Base-by-base conservation (phyloP, 1,139 yeast genomes). In the Sugiyamaella castrensis region DNA sequence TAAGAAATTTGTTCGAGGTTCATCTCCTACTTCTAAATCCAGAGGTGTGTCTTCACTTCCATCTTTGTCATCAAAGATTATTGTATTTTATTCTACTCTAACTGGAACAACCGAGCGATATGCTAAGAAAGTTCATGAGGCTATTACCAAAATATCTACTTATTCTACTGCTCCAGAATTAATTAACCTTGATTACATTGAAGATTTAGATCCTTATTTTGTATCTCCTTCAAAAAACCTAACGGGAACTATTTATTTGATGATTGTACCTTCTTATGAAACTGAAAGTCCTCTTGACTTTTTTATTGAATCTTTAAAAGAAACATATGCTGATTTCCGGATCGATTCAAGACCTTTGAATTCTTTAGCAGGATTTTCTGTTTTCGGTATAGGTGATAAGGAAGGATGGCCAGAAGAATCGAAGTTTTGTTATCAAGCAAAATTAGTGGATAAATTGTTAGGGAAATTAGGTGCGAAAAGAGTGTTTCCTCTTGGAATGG, bases 211-310 rank as follows among this genome's bases (percentile, higher is more conserved):
- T 61, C 85, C 86, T 52, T 89, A 80, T 66, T 89, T 89, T 66
- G 73, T 87, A 41, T 75, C 80, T 42, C 81, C 84, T 11, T 69
- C 68, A 7, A 70, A 73, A 34, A 49, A 45, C 8, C 42, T 46
- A 45, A 49, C 54, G 31, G 55, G 56, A 27, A 42, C 58, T 19
- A 73, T 80, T 39, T 89, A 87, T 61, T 64, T 91, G 24, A 60
- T 89, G 55, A 87, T 89, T 12, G 72, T 89, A 28, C 98, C 98
- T 1, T 87, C 96, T 0, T 89, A 89, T 64, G 97, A 88, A 59
- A 86, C 91, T 0, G 97, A 89, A 66, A 86, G 95, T 1, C 96
- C 97, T 9, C 76, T 91, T 42, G 98, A 89, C 66, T 89, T 82
- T 63, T 88, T 88, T 66, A 71, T 89, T 51, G 95, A 87, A 61